phyloP scores from a whole-genome alignment of 495 filamentous ascomycete species.

The Xylaria flabelliformis region DNA sequence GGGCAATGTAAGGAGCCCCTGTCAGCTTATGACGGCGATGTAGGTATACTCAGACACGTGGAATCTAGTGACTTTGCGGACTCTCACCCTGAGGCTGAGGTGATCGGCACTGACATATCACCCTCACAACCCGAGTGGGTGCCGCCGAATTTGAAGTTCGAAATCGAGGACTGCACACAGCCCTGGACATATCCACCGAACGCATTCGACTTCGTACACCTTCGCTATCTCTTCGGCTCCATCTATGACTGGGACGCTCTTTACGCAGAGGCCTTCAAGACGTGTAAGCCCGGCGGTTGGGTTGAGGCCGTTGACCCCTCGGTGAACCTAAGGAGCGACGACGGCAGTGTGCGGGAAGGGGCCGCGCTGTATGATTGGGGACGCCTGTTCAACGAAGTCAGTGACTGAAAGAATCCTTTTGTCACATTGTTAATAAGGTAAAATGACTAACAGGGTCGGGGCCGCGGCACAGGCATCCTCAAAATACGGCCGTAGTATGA shows the following conservation, averaged over 20 bases:
- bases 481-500: conserved; percentile 27
- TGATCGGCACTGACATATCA: conserved; percentile 64
- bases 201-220: conserved; percentile 71
- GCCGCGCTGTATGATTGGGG: conserved; percentile 32
- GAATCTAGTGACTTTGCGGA: conserved; percentile 59
- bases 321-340: conserved; percentile 34
- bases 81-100: conserved; percentile 53
- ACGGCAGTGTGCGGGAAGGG: conserved; percentile 34
- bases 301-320: conserved; percentile 36
- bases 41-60: neutral
- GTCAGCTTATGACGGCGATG: neutral
- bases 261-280: conserved; percentile 29
- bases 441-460: neutral
- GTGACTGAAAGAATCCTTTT: neutral
- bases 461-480: conserved; percentile 19
- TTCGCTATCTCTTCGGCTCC: conserved; percentile 61
- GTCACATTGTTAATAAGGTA: neutral
- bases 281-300: conserved; percentile 39
- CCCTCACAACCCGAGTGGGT: conserved; percentile 56
- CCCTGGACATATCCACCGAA: conserved; percentile 59
- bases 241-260: conserved; percentile 63
- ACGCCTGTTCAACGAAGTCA: conserved; percentile 30
- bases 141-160: conserved; percentile 61
- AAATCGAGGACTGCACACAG: conserved; percentile 62
- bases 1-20: conserved; percentile 44